phyloP scores from a whole-genome alignment of 1,284 basidiomycete species.

The Cutaneotrichosporon sp. region DNA sequence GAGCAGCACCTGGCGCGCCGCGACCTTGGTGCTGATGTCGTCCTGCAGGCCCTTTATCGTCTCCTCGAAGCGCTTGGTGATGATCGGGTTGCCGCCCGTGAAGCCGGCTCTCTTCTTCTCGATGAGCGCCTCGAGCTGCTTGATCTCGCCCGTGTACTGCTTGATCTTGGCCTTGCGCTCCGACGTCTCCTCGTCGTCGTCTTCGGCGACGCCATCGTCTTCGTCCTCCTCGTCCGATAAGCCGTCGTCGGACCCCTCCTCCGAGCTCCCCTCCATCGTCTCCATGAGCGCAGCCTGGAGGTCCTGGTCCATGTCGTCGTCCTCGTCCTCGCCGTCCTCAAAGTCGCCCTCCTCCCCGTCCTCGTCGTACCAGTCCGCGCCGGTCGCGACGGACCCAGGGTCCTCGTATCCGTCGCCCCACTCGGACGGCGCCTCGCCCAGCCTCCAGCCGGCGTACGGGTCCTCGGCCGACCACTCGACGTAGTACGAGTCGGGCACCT shows the following conservation, averaged over 20 bases:
- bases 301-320: conserved; percentile 39
- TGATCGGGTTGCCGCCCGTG: conserved; percentile 84
- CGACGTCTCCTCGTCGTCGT: conserved; percentile 65
- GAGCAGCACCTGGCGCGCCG: conserved; percentile 58
- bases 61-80: conserved; percentile 92
- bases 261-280: conserved; percentile 34
- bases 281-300: conserved; percentile 44
- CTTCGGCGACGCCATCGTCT: conserved; percentile 69
- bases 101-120: conserved; percentile 81
- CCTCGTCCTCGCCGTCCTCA: conserved; percentile 42
- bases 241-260: conserved; percentile 34
- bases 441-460: conserved; percentile 40
- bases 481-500: conserved; percentile 45
- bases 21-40: conserved; percentile 83
- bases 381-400: conserved; percentile 38
- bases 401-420: conserved; percentile 66
- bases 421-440: conserved; percentile 59
- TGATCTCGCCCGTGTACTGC: conserved; percentile 82
- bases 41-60: conserved; percentile 81
- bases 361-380: conserved; percentile 36
- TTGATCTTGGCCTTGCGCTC: conserved; percentile 63
- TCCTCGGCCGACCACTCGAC: conserved; percentile 40
- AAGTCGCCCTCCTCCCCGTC: conserved; percentile 43
- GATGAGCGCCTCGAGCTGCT: conserved; percentile 83
- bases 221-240: conserved; percentile 64